Evolutionary conservation across 202 grass and related monocot species (phyloP).

Genomic region (Elaeis oleifera): DNA sequence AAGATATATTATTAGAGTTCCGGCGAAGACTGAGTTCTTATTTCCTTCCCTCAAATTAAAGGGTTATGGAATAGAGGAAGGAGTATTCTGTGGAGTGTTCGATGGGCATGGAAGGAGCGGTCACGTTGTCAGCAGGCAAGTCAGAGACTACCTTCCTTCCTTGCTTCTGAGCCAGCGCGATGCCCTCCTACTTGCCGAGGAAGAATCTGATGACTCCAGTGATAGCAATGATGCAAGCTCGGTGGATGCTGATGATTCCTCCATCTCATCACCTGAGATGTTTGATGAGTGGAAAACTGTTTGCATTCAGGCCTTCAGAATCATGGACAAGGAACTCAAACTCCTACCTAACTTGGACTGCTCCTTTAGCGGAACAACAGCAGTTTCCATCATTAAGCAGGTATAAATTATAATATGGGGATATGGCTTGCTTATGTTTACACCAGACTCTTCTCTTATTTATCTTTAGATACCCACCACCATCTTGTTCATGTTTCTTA

Average conservation of each 20-base stretch:
- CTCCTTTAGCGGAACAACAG: constrained; percentile 79
- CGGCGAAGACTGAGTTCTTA: not conserved
- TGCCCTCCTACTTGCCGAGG: constrained; percentile 32
- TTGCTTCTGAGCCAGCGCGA: constrained; percentile 67
- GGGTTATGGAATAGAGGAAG: constrained; percentile 85
- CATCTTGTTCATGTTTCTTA: not conserved
- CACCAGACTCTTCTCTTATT: not conserved
- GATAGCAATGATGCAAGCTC: constrained; percentile 28
- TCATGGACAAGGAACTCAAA: constrained; percentile 79
- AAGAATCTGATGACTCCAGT: constrained; percentile 24
- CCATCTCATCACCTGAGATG: constrained; percentile 28
- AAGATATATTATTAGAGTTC: too few relatives aligned
- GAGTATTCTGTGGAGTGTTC: constrained; percentile 86
- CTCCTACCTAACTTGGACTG: constrained; percentile 38
- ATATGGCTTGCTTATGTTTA: too few relatives aligned
- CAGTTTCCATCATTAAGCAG: constrained; percentile 86
- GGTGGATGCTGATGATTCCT: constrained; percentile 18
- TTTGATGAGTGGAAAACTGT: constrained; percentile 73
- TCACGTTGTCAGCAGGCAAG: constrained; percentile 55
- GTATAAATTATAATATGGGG: constrained; percentile 2
- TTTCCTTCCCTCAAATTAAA: constrained; percentile 17
- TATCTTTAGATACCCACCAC: not conserved
- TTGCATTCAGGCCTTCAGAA: constrained; percentile 53
- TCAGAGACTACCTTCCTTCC: constrained; percentile 67
- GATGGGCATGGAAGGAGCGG: constrained; percentile 81